Evolutionary conservation across 2,329 filamentous ascomycete genomes (phyloP).

Genomic region (Knoxdaviesia proteae): DNA sequence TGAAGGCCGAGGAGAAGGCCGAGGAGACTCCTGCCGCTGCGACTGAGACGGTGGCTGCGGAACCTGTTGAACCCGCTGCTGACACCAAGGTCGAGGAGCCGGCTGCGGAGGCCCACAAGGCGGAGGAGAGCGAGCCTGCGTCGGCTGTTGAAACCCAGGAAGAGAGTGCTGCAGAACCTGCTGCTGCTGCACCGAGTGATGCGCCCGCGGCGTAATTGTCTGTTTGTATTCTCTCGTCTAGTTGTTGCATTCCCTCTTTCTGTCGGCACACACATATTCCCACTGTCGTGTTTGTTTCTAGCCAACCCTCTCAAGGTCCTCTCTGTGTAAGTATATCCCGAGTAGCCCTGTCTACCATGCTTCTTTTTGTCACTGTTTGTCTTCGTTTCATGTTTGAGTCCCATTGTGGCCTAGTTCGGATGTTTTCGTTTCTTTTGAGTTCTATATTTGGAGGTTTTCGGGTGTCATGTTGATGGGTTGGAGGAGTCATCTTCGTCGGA

Average conservation of each 20-base stretch:
- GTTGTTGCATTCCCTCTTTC: neutral
- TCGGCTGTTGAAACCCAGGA: neutral
- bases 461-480: neutral
- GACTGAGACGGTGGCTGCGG: neutral
- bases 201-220: no score
- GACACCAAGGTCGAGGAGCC: neutral
- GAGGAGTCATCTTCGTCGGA: neutral
- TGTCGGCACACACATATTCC: no score
- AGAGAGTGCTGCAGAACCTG: neutral
- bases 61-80: slow-evolving; percentile 3
- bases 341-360: no score
- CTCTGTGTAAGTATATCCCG: no score
- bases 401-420: no score
- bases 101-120: neutral
- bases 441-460: neutral
- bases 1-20: slow-evolving; percentile 16
- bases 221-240: no score
- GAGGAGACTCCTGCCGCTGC: slow-evolving; percentile 3
- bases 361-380: no score
- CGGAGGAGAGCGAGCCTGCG: neutral
- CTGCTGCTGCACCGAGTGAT: no score
- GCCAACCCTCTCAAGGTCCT: no score
- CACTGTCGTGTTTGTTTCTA: no score
- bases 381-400: no score
- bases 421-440: neutral